A percentile compares a stretch with the other conserved stretches of the same genome.
Conservation (phyloP, 2,329 filamentous ascomycete species). For the Zymoseptoria ardabiliae region DNA sequence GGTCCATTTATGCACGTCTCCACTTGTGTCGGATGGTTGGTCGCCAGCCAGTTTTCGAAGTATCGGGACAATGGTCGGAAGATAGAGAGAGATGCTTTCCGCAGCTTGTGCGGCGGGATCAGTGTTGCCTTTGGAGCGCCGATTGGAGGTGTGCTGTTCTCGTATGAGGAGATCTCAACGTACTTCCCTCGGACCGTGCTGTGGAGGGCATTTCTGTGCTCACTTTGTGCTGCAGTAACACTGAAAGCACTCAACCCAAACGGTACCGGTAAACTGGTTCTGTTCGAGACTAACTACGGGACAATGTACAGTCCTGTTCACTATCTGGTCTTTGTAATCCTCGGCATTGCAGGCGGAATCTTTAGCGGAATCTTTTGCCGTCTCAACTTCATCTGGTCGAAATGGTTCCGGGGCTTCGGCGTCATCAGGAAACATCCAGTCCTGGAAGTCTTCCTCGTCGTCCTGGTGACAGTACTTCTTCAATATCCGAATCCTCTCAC, state of each 20-base stretch:
- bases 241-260: conserved; percentile 53
- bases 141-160: conserved; percentile 55
- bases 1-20: conserved; percentile 57
- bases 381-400: conserved; percentile 51
- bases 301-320: conserved; percentile 49
- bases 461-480: conserved; percentile 46
- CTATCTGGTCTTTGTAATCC: conserved; percentile 50
- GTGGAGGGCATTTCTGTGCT: conserved; percentile 54
- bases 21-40: conserved; percentile 50
- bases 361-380: conserved; percentile 55
- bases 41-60: conserved; percentile 47
- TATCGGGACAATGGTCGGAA: conserved; percentile 52
- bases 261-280: conserved; percentile 52
- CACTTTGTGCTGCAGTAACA: conserved; percentile 48
- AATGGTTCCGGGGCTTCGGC: conserved; percentile 45
- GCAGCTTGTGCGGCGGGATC: conserved; percentile 52
- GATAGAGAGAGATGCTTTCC: conserved; percentile 51
- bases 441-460: conserved; percentile 49
- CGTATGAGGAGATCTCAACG: conserved; percentile 54
- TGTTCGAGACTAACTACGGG: conserved; percentile 55
- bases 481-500: conserved; percentile 52
- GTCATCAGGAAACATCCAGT: conserved; percentile 51
- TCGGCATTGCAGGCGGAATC: conserved; percentile 51
- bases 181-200: conserved; percentile 55
- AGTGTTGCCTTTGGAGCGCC: conserved; percentile 57